Evolutionary conservation across 1,284 basidiomycete genomes (phyloP), one percentile per base, ranked within the genome.

Genomic region (Apiotrichum gamsii): DNA sequence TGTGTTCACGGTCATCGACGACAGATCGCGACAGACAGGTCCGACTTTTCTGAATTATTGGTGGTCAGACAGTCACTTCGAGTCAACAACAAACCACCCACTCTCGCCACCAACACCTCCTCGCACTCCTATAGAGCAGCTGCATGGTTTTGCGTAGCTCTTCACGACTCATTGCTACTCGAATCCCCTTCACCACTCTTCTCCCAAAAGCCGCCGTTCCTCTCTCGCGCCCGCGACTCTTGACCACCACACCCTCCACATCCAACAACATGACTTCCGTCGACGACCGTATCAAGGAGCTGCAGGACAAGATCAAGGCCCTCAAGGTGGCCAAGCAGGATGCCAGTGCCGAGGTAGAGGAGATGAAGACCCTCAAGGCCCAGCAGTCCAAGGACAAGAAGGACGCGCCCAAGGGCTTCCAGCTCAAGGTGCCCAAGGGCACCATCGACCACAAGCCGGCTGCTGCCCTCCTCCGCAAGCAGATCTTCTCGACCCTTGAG

Each of bases 401-500:
- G 51, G 58, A 57, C 49, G 54, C 60, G 85, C 56, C 62, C 84
- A 53, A 48, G 20, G 60, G 52, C 16, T 65, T 66, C 49, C 54
- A 59, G 40, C 59, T 67, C 41, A 64, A 62, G 40, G 62, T 54
- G 8, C 61, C 59, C 16, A 68, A 97, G 85, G 94, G 95, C 31
- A 98, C 95, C 13, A 82, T 90, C 48, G 94, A 98, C 73, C 96
- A 91, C 76, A 87, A 89, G 48, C 90, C 94, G 5, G 80, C 81
- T n/a, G 90, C 95, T 65, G 95, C 95, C 80, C 83, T 87, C 65
- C 83, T 95, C 57, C 83, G 94, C 50, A 85, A 88, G 62, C 82
- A 87, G 72, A 86, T 98, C 65, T 94, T 97, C 66, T 77, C 80
- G 32, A 89, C 85, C 43, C 86, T 99, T 60, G 87, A 90, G 67